Base-by-base conservation (phyloP, 441 rosid genomes). In the Eutrema salsugineum region DNA sequence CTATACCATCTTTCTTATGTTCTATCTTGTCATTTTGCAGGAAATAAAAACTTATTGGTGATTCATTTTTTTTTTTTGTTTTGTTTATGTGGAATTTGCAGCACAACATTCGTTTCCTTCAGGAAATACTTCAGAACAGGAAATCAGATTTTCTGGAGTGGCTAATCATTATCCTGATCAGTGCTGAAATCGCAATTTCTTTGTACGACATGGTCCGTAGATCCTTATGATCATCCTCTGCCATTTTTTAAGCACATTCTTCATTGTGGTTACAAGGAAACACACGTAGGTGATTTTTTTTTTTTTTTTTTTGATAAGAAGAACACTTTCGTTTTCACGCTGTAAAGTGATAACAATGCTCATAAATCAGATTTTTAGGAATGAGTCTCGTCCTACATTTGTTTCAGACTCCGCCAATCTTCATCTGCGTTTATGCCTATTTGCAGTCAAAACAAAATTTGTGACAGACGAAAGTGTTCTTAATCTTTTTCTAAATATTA, bases 111-210 rank as follows among this genome's bases (percentile, higher is more conserved):
- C 90, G 94, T 3, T 90, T 94, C 70, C 93, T 94, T 50, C 99
- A 91, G 71, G 97, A 91, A 73, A 94, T 94, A 77, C 93, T 94
- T 75, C 97, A 94, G 57, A 91, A 94, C 56, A 84, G 97, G 85
- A 91, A 90, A 81, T 91, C 99, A 10, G 92, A 86, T 89, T 87
- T 91, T 66, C 74, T 94, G 63, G 99, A 94, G 76, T 91, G 97
- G 97, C 91, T 94, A 68, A 87, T 94, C 81, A 91, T 94, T 43
- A 71, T 91, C 30, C 71, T 94, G 85, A 91, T 94, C 7, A 82
- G 89, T 64, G 90, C 83, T 0, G 97, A 94, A 72, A 87, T 94
- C 42, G 78, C 84, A 4, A 88, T 91, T 11, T 88, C 97, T 2
- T 78, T 91, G 51, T 88, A 85, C 27, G 92, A 91, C 57, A 51